Base-by-base conservation (phyloP, 805 yeast genomes). In the Nematodospora valgi region DNA sequence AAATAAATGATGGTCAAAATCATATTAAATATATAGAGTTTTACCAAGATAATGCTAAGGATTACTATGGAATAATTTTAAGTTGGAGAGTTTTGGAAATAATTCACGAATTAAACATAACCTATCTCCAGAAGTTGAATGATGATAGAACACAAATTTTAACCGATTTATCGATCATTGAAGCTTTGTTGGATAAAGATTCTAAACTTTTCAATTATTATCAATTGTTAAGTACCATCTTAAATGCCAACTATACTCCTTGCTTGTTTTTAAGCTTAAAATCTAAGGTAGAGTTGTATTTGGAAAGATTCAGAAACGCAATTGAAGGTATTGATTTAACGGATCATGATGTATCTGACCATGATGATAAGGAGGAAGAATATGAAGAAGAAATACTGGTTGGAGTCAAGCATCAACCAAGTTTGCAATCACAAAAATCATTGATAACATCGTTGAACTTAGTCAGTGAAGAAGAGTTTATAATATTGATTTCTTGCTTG, bases 61-160 rank as follows among this genome's bases (percentile, higher is more conserved):
- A 57, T 35, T 46, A 54, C 21, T 65, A 55, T 38, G 54, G 46
- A 1, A 38, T 59, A 3, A 24, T 66, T 2, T 46, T 52, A n/a
- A 44, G 51, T 23, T 66, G 70, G 70, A 56, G 71, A 45, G 32
- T 64, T 5, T 40, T 63, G 35, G 68, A 58, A 26, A 47, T 65
- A 10, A 41, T 58, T 11, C 54, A 62, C 38, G 56, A 58, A 39
- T 47, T 65, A 34, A 62, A 54, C 34, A 35, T 55, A 15, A 44
- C 40, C n/a, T 62, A 56, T 34, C 50, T 64, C 40, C 47, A 47
- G 5, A 35, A 35, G 30, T 38, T 46, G 16, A 21, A 50, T 4
- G 29, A 40, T 1, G 48, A 40, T 4, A 36, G 35, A 4, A 30
- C 39, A n/a, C 43, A 42, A n/a, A 37, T 44, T 16, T 32, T 35